phyloP scores from a whole-genome alignment of 176 grass and related monocot species.

The Rhipidocladum racemiflorum region DNA sequence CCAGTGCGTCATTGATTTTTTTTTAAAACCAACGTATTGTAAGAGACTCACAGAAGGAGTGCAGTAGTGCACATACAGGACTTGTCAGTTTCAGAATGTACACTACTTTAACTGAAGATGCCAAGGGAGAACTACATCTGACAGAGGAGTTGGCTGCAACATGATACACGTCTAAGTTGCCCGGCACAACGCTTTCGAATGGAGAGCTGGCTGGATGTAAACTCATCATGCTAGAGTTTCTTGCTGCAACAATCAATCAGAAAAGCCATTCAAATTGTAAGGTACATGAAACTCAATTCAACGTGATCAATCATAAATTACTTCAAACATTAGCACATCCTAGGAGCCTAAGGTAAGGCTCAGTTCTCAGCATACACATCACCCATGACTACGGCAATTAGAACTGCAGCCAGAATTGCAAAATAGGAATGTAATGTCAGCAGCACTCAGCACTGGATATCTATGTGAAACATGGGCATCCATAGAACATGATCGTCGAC shows the following conservation, averaged over 20 bases:
- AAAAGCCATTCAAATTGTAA: not conserved
- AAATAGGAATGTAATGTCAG: not conserved
- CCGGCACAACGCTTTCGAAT: slow-evolving; percentile 20
- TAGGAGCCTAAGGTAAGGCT: not conserved
- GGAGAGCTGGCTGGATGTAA: slow-evolving; percentile 15
- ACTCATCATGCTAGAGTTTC: slow-evolving; percentile 21
- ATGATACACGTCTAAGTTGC: slow-evolving; percentile 31
- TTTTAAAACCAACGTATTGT: too few species aligned
- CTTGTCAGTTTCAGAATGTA: slow-evolving; percentile 38
- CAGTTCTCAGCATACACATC: not conserved
- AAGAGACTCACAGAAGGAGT: too few species aligned
- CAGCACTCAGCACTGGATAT: not conserved
- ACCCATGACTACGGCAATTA: not conserved
- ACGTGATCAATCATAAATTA: not conserved
- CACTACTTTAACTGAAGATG: slow-evolving; percentile 25
- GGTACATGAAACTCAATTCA: not conserved
- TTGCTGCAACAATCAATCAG: slow-evolving; percentile 20
- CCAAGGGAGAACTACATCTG: slow-evolving; percentile 12
- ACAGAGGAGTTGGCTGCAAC: slow-evolving; percentile 11
- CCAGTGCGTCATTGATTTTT: too few species aligned
- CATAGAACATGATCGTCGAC: not conserved
- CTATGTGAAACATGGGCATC: not conserved
- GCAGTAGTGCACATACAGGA: too few species aligned
- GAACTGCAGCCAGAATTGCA: not conserved
- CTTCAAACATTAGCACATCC: not conserved